phyloP scores from a whole-genome alignment of 2,329 filamentous ascomycete genomes.

The Seiridium unicorne region DNA sequence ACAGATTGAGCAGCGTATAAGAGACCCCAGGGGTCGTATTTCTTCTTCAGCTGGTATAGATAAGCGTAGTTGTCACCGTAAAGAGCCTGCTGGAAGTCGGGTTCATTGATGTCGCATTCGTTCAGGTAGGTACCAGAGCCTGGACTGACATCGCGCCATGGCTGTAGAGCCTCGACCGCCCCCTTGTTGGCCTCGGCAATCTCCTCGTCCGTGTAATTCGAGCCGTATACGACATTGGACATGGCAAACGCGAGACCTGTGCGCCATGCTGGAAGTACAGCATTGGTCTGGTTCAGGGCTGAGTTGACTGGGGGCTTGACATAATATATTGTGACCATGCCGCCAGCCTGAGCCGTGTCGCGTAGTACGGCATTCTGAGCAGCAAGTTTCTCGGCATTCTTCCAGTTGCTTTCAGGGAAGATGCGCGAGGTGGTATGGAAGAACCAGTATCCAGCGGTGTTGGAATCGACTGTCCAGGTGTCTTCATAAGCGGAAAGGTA shows the following conservation, averaged over 20 bases:
- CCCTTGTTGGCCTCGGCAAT: neutral
- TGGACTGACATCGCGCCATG: slow-evolving; percentile 10
- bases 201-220: neutral
- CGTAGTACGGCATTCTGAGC: neutral
- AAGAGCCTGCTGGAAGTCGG: slow-evolving; percentile 27
- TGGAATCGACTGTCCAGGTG: neutral
- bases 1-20: neutral
- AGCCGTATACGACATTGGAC: neutral
- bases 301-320: neutral
- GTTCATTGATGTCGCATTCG: slow-evolving; percentile 36
- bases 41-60: slow-evolving; percentile 36
- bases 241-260: neutral
- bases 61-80: slow-evolving; percentile 31
- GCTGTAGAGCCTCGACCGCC: neutral
- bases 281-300: neutral
- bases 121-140: slow-evolving; percentile 29
- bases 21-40: slow-evolving; percentile 30
- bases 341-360: neutral
- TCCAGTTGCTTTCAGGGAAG: neutral
- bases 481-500: neutral
- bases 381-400: neutral
- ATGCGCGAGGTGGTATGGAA: neutral
- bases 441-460: neutral
- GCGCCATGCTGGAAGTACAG: neutral
- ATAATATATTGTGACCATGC: neutral